Evolutionary conservation across 2,329 filamentous ascomycete genomes (phyloP).

Genomic region (Trichoderma atroviride): DNA sequence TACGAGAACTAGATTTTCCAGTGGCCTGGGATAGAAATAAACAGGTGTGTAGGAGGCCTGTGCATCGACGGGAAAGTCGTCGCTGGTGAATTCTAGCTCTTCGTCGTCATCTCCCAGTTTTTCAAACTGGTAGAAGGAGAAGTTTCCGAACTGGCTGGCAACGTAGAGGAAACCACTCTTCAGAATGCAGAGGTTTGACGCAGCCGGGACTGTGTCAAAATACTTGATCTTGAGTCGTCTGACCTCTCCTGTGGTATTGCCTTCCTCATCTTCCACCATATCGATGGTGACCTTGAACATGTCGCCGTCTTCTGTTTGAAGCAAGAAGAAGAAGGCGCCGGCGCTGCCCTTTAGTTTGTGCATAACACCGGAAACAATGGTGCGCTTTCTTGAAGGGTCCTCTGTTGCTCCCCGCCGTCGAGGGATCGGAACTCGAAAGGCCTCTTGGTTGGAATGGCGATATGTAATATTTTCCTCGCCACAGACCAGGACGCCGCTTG

Average conservation of each 20-base stretch:
- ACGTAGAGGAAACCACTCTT: conserved; percentile 96
- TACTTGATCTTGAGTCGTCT: conserved; percentile 89
- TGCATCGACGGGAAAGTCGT: conserved; percentile 77
- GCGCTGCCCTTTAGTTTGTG: conserved; percentile 83
- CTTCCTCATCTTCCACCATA: conserved; percentile 79
- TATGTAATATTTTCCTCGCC: conserved; percentile 95
- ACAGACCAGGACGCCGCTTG: conserved; percentile 93
- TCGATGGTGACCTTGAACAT: conserved; percentile 95
- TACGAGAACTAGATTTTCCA: conserved; percentile 81
- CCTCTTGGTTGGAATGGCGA: conserved; percentile 91
- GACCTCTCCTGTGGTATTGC: conserved; percentile 79
- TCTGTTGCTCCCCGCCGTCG: conserved; percentile 84
- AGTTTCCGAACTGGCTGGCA: conserved; percentile 88
- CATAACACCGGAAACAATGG: conserved; percentile 89
- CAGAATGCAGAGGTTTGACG: conserved; percentile 84
- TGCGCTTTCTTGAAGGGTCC: conserved; percentile 86
- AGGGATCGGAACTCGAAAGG: conserved; percentile 87
- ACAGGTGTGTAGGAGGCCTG: conserved; percentile 72
- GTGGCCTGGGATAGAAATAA: conserved; percentile 79
- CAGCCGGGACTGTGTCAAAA: conserved; percentile 92
- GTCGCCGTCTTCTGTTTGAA: conserved; percentile 97
- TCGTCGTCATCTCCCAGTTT: conserved; percentile 95
- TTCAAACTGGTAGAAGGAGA: conserved; percentile 95
- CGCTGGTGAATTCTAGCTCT: conserved; percentile 82
- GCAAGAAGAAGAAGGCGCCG: conserved; percentile 93